These are phyloP conservation scores for Alloteropsis semialata DNA, from an alignment of 176 grass and related monocot species.

Conservation along the genomic window DNA sequence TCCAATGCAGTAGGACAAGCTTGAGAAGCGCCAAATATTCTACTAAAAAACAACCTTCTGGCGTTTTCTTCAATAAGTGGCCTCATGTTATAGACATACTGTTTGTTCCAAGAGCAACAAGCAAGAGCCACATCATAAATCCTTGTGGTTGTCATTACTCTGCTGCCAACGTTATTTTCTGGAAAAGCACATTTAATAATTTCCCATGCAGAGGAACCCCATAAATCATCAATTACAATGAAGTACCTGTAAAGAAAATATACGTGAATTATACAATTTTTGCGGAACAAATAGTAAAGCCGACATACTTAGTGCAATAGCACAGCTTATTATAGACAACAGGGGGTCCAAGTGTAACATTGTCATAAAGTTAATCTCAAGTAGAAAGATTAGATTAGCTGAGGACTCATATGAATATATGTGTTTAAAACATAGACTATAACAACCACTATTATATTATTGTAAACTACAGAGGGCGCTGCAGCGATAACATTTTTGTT, in stretches of 20 bases:
- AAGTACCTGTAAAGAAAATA: conserved; percentile 2
- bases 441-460: too few species aligned
- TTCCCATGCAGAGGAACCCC: background rate
- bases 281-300: too few species aligned
- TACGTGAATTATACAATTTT: background rate
- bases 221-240: conserved; percentile 25
- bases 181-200: conserved; percentile 11
- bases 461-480: too few species aligned
- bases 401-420: too few species aligned
- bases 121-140: background rate
- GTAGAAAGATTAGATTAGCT: too few species aligned
- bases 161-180: background rate
- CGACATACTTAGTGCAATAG: too few species aligned
- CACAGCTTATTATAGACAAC: too few species aligned
- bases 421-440: too few species aligned
- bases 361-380: too few species aligned
- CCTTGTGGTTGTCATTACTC: conserved; percentile 15
- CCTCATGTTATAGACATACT: conserved; percentile 1
- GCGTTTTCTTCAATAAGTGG: background rate
- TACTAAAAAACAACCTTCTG: background rate
- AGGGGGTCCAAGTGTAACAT: too few species aligned
- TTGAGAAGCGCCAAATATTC: background rate
- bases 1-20: background rate
- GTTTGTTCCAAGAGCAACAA: background rate
- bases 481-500: too few species aligned